phyloP scores from a whole-genome alignment of 805 yeast species.

The Sugiyamaella floridensis region DNA sequence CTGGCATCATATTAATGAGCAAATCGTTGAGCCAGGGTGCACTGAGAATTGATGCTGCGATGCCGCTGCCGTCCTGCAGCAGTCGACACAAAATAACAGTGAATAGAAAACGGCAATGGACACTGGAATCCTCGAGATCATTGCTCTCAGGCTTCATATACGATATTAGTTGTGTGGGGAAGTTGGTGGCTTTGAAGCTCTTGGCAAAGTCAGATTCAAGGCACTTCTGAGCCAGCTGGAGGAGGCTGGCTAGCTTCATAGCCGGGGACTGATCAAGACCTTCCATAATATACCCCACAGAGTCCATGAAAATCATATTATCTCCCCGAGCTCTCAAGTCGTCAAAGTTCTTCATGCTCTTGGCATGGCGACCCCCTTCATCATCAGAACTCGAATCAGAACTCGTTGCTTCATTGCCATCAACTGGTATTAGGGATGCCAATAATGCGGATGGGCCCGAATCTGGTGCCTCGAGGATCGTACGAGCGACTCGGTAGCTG shows the following conservation, averaged over 20 bases:
- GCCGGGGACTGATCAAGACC: slow-evolving; percentile 8
- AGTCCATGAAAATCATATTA: slow-evolving; percentile 9
- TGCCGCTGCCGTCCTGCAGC: slow-evolving; percentile 12
- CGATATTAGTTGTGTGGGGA: slow-evolving; percentile 7
- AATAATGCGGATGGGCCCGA: not conserved
- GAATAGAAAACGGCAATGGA: slow-evolving; percentile 7
- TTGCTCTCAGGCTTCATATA: slow-evolving; percentile 6
- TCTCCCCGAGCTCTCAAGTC: slow-evolving; percentile 17
- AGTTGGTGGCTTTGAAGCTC: slow-evolving; percentile 10
- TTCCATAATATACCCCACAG: slow-evolving; percentile 12
- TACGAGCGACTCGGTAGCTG: not conserved
- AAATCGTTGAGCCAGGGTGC: slow-evolving; percentile 1
- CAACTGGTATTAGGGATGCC: not conserved
- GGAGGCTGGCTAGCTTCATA: slow-evolving; percentile 7
- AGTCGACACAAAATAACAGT: slow-evolving; percentile 5
- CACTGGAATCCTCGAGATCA: not conserved
- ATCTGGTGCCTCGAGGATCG: not conserved
- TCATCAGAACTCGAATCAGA: not conserved
- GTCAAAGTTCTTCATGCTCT: slow-evolving; percentile 1
- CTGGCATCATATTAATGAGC: slow-evolving; percentile 8
- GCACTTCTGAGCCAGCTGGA: slow-evolving; percentile 11
- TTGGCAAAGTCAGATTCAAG: slow-evolving; percentile 10
- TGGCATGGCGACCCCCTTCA: not conserved
- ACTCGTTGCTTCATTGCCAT: not conserved
- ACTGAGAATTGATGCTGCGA: slow-evolving; percentile 7